A percentile compares a stretch with the other conserved stretches of the same genome.
phyloP scores from a whole-genome alignment of 163 green algal genomes.

The Chlorella variabilis region DNA sequence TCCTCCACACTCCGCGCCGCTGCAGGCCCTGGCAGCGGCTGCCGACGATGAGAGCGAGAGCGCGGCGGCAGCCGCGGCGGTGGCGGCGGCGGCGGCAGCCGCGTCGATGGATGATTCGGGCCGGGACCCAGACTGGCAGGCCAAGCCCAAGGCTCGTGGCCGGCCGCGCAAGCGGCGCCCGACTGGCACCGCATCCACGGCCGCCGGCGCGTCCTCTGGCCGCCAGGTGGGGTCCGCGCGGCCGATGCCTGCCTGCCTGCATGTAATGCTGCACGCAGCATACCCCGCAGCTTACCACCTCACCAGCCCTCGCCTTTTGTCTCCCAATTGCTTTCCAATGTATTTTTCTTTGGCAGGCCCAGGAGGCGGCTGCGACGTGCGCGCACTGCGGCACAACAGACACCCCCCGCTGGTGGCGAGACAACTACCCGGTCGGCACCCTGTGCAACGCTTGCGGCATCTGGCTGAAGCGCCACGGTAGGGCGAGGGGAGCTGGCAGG shows the following conservation, averaged over 20 bases:
- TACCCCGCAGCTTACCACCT: background rate
- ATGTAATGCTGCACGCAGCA: background rate
- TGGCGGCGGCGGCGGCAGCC: background rate
- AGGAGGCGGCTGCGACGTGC: slow-evolving; percentile 17
- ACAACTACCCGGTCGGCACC: slow-evolving; percentile 36
- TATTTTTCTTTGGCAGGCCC: too few relatives aligned
- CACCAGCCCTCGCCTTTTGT: background rate
- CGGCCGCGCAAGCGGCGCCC: slow-evolving; percentile 31
- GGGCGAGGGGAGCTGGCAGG: too few relatives aligned
- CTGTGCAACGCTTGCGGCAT: slow-evolving; percentile 55
- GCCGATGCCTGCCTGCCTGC: too few relatives aligned
- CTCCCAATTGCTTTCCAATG: too few relatives aligned
- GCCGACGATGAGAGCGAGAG: background rate
- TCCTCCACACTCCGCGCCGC: too few relatives aligned
- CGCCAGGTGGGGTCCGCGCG: background rate
- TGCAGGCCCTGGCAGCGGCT: slow-evolving; percentile 15
- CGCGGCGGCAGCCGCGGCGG: background rate
- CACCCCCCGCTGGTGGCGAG: slow-evolving; percentile 52
- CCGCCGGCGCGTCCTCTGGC: background rate
- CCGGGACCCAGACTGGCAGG: slow-evolving; percentile 23
- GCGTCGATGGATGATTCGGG: background rate
- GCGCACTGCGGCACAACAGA: slow-evolving; percentile 42
- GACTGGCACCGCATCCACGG: background rate
- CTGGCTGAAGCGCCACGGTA: slow-evolving; percentile 54
- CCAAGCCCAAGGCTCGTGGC: background rate